Percentiles rank a stretch among this genome's conserved stretches.
Conservation (phyloP, 371 early-diverging fungal species). For the Mortierella sp. region DNA sequence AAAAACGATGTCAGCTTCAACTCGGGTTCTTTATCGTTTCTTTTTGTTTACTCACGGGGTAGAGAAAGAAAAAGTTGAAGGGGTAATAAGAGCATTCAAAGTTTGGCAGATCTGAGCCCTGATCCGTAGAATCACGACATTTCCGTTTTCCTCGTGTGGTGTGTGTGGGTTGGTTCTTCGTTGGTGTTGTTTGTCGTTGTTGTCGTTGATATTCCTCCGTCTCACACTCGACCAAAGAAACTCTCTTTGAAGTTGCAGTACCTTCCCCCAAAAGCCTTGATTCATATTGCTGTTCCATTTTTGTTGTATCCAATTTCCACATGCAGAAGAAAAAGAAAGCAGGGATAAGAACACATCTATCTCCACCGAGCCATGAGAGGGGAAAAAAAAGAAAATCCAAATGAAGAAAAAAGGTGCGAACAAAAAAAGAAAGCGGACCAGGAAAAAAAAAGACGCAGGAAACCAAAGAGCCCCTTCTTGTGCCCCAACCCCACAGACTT, state of each 20-base stretch:
- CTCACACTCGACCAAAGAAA: background rate
- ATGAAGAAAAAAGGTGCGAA: background rate
- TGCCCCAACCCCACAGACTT: slow-evolving; percentile 6
- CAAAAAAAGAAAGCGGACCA: background rate
- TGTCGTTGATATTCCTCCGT: background rate
- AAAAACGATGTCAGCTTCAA: background rate
- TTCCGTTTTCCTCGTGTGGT: background rate
- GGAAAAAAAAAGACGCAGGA: background rate
- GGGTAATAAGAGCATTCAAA: background rate
- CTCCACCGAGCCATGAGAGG: slow-evolving; percentile 10
- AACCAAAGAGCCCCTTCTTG: background rate
- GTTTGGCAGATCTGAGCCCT: slow-evolving; percentile 8
- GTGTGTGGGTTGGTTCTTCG: background rate
- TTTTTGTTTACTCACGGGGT: background rate
- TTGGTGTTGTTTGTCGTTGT: background rate
- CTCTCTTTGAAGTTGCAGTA: background rate
- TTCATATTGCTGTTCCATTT: background rate
- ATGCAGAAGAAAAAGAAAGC: background rate
- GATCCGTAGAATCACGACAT: background rate
- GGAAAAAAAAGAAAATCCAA: background rate
- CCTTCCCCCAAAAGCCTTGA: background rate
- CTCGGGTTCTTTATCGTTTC: background rate
- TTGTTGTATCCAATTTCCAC: background rate
- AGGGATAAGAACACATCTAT: background rate
- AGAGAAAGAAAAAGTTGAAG: background rate